Base-by-base conservation (phyloP, 2,329 filamentous ascomycete species). In the Stemphylium lycopersici region DNA sequence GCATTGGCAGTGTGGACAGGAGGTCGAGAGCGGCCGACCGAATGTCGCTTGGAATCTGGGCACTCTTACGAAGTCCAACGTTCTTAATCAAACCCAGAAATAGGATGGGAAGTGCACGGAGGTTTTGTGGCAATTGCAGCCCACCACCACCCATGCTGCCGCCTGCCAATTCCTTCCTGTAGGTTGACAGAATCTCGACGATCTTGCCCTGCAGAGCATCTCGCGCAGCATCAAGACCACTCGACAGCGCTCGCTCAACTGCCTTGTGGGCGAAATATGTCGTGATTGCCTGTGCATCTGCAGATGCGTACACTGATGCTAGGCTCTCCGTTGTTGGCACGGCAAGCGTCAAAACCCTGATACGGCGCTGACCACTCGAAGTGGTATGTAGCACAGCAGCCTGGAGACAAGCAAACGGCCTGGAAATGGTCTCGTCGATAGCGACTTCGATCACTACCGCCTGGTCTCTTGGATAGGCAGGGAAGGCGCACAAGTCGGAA, bases 201-300 rank as follows among this genome's bases (percentile, higher is more conserved):
- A 96, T 81, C 83, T 99, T 99, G 62, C 88, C 86, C 75, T 97
- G 92, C 38, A 98, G 82, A 41, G 91, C 89, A 76, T 99, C 95
- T 37, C 95, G 85, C 45, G 95, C 95, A 42, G 91, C 89, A 66
- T 99, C 95, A 46, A 99, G 81, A 34, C 93, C 93, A 67, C 86
- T 91, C 66, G 90, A 89, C 34, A 99, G 81, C 10, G 90, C 88
- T 66, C 91, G 85, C 80, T 99, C 95, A 3, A 98, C 95, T 13
- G 95, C 95, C 81, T 98, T 98, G 83, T 99, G 95, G 66, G 90
- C 93, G 81, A 93, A 98, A 80, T 93, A 98, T 11, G 90, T 90
- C 3, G 93, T 90, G 65, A 99, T 91, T 12, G 95, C 95, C 68
- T 89, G 89, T 76, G 97, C 93, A 71, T 99, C 95, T 0, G 95